A percentile compares a stretch with the other conserved stretches of the same genome.
Evolutionary conservation across 345 rosid genomes (phyloP).

Genomic region (Diplotaxis tenuifolia): DNA sequence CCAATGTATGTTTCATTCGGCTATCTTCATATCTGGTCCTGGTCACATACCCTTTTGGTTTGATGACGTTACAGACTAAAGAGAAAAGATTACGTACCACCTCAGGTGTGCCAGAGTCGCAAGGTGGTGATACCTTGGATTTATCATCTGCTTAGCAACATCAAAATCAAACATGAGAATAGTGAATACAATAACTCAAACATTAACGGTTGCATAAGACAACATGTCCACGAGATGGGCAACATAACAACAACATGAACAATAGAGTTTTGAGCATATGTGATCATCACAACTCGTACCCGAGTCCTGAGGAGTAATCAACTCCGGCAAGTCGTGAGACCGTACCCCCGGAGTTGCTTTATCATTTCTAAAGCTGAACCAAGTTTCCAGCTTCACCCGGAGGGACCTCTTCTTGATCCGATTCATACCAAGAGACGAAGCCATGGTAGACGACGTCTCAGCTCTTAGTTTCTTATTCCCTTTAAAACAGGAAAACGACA

Average conservation of each 20-base stretch:
- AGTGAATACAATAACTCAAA: too few species aligned
- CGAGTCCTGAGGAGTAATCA: background rate
- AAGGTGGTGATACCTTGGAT: too few species aligned
- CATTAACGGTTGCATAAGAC: too few species aligned
- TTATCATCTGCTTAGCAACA: too few species aligned
- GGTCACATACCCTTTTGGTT: too few species aligned
- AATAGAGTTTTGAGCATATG: background rate
- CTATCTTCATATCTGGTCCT: too few species aligned
- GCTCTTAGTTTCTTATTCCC: background rate
- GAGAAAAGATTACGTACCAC: too few species aligned
- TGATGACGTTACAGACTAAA: too few species aligned
- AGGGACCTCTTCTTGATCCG: background rate
- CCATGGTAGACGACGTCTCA: background rate
- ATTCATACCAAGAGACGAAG: background rate
- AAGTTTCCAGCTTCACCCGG: background rate
- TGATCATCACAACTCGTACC: background rate
- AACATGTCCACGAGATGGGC: too few species aligned
- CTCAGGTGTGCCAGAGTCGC: too few species aligned
- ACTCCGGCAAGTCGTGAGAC: background rate
- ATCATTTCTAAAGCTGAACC: background rate
- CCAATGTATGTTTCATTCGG: too few species aligned
- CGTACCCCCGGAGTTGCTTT: background rate
- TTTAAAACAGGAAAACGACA: background rate
- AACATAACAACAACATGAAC: background rate
- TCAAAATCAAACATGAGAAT: too few species aligned